Evolutionary conservation across 371 early-diverging fungal species (phyloP), one percentile per base, ranked within the genome.

Genomic region (Mucor indicus): DNA sequence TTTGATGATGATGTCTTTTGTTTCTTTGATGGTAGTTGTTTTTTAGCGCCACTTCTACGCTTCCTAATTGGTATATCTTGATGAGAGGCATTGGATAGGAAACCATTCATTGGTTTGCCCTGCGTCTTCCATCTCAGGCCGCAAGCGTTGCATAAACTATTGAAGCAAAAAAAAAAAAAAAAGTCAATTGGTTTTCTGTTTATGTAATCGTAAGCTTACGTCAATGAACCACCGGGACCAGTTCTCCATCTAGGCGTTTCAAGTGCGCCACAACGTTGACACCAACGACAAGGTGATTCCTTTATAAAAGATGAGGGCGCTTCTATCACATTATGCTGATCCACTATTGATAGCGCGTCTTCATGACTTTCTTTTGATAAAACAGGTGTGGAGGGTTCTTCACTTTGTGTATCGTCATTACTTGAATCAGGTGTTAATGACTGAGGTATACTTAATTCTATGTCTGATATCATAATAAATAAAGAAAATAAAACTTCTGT

Each of bases 111-210:
- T 4, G 48, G 48, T 44, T 31, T 43, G 32, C 49, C 53, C 22
- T 9, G 25, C 6, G 17, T 49, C 48, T 45, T 62, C 61, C 67
- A 73, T 29, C 59, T 48, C 16, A 69, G 39, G 23, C 67, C 67
- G 42, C 74, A 73, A 11, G 67, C 67, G 57, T 73, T 73, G 44
- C 74, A 73, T 17, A 73, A 48, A 23, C 74, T 73, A 44, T 7
- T 13, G 4, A 38, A 13, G 22, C n/a, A 11, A 20, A 11, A 30
- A 46, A 46, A 47, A 27, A 38, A 37, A 17, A 40, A 41, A 15
- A 35, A 30, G n/a, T 25, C 20, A 5, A 24, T 29, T 44, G 1
- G 11, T 17, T 13, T 1, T 19, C 9, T 23, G 0, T 4, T 40
- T 5, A 33, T n/a, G n/a, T n/a, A n/a, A n/a, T n/a, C n/a, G n/a